A percentile compares a stretch with the other conserved stretches of the same genome.
phyloP scores from a whole-genome alignment of 2,329 filamentous ascomycete species.

The Colletotrichum gloeosporioides region DNA sequence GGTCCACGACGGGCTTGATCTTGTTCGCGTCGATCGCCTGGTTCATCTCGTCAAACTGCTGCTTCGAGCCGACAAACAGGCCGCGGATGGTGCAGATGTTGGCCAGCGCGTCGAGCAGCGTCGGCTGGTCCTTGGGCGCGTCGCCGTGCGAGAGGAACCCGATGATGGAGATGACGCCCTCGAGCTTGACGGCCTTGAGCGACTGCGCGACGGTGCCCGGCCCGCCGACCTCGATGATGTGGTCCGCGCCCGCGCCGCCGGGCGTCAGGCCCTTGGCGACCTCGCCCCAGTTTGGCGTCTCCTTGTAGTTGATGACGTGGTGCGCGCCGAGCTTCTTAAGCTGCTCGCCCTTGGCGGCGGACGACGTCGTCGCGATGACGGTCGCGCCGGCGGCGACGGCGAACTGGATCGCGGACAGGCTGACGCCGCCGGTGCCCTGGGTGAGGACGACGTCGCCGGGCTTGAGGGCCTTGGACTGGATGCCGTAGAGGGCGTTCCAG shows the following conservation, averaged over 20 bases:
- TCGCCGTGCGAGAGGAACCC: slow-evolving; percentile 26
- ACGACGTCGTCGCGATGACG: slow-evolving; percentile 55
- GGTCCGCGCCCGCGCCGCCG: slow-evolving; percentile 49
- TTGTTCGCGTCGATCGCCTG: slow-evolving; percentile 15
- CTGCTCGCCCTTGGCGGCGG: slow-evolving; percentile 45
- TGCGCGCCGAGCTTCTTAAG: slow-evolving; percentile 53
- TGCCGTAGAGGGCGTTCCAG: slow-evolving; percentile 70
- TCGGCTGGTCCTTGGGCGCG: neutral
- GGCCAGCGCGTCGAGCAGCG: slow-evolving; percentile 14
- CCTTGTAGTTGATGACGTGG: slow-evolving; percentile 56
- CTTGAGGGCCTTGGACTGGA: slow-evolving; percentile 49
- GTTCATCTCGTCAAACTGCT: slow-evolving; percentile 22
- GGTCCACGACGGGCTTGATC: slow-evolving; percentile 13
- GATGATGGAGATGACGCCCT: slow-evolving; percentile 49
- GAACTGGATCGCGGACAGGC: slow-evolving; percentile 68
- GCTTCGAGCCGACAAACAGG: slow-evolving; percentile 13
- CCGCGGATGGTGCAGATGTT: slow-evolving; percentile 20
- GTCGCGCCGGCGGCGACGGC: slow-evolving; percentile 53
- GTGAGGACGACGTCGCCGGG: slow-evolving; percentile 67
- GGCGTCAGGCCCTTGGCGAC: slow-evolving; percentile 45
- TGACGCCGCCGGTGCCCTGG: slow-evolving; percentile 75
- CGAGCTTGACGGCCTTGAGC: slow-evolving; percentile 48
- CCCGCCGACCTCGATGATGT: slow-evolving; percentile 55
- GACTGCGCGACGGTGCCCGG: slow-evolving; percentile 48
- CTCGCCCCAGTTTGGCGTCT: slow-evolving; percentile 49